A percentile compares a stretch with the other conserved stretches of the same genome.
These are phyloP conservation scores for Paramecium pentaurelia DNA, from an alignment of 73 alveolate species.

Conservation along the genomic window DNA sequence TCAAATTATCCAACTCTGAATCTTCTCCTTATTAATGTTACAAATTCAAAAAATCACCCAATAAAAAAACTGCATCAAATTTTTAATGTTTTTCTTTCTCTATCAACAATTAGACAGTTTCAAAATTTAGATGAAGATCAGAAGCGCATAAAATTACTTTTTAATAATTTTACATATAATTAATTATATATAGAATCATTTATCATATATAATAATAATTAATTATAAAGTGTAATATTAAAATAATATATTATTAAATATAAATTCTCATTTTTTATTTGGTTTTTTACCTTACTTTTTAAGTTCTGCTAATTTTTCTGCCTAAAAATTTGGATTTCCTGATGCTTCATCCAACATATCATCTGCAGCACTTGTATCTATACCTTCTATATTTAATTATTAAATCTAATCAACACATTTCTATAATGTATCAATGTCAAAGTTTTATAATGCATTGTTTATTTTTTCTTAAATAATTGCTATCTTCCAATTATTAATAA, in stretches of 20 bases:
- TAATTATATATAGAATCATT: no score
- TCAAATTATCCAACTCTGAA: not conserved
- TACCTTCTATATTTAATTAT: constrained; percentile 49
- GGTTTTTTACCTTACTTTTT: constrained; percentile 58
- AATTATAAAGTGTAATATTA: not conserved
- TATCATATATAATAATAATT: not conserved
- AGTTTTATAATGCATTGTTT: not conserved
- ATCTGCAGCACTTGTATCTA: constrained; percentile 59
- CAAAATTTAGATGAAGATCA: not conserved
- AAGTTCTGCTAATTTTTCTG: constrained; percentile 53
- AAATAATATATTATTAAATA: not conserved
- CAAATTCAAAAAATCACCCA: constrained; percentile 22
- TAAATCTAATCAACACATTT: constrained; percentile 31
- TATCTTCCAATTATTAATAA: constrained; percentile 45
- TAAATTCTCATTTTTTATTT: constrained; percentile 41
- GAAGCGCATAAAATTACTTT: not conserved
- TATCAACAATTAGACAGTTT: not conserved
- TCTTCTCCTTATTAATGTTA: not conserved
- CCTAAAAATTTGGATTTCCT: constrained; percentile 33
- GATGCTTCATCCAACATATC: constrained; percentile 62
- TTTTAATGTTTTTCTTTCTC: not conserved
- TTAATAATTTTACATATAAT: not conserved
- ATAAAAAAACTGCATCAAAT: not conserved
- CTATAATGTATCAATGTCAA: constrained; percentile 51
- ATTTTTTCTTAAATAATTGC: constrained; percentile 48